Evolutionary conservation across 2,329 filamentous ascomycete genomes (phyloP).

Genomic region (Colletotrichum tropicale): DNA sequence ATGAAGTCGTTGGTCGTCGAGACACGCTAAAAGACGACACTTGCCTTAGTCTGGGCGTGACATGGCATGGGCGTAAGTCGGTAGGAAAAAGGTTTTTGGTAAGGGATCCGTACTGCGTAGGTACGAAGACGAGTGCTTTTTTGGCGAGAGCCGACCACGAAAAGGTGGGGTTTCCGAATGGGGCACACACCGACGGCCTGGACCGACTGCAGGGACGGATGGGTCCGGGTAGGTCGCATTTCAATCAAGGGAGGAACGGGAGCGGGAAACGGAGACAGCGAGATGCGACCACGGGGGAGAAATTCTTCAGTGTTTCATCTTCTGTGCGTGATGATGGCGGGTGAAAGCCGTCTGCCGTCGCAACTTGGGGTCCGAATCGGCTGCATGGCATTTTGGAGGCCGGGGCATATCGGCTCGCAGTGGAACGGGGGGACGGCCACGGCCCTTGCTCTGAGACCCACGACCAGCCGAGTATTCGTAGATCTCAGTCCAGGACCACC

Average conservation of each 20-base stretch:
- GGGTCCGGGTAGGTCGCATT: neutral
- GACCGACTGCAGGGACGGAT: conserved; percentile 15
- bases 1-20: neutral
- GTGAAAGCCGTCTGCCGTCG: neutral
- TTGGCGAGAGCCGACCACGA: neutral
- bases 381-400: neutral
- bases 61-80: neutral
- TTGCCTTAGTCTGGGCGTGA: neutral
- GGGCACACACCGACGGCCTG: conserved; percentile 17
- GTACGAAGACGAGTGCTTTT: neutral
- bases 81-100: neutral
- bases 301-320: conserved; percentile 21
- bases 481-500: neutral
- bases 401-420: conserved; percentile 1
- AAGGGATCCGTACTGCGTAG: too few relatives aligned
- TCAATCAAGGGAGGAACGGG: neutral
- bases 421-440: neutral
- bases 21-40: neutral
- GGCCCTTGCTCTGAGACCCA: conserved; percentile 7
- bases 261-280: conserved; percentile 4
- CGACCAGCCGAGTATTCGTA: neutral
- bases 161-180: neutral
- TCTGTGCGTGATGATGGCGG: neutral
- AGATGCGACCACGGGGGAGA: neutral
- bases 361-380: conserved; percentile 11